Conservation (phyloP, 305 asterid genomes). For the Fraxinus velutina region DNA sequence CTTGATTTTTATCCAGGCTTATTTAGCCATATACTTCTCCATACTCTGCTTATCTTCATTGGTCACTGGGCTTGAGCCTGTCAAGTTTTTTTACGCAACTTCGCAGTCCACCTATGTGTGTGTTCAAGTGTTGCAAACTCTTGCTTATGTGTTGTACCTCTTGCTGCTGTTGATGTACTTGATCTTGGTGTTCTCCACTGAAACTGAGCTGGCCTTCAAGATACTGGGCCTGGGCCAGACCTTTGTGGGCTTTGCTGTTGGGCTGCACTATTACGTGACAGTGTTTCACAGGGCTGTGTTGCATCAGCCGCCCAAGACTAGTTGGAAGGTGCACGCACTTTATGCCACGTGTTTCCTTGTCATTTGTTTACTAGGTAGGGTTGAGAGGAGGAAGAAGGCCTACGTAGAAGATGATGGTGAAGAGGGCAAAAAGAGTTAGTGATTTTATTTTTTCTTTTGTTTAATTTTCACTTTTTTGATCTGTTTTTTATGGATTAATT, state of each 20-base stretch:
- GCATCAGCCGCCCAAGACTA: constrained; percentile 75
- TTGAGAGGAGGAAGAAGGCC: constrained; percentile 70
- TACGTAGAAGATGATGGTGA: constrained; percentile 67
- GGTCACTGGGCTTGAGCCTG: constrained; percentile 75
- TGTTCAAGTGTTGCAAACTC: constrained; percentile 68
- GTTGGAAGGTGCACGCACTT: constrained; percentile 69
- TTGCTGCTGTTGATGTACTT: constrained; percentile 81
- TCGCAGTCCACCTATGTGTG: constrained; percentile 79
- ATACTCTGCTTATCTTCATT: constrained; percentile 66
- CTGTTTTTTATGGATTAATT: background rate
- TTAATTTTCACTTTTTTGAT: background rate
- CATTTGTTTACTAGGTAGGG: constrained; percentile 56
- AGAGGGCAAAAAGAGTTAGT: constrained; percentile 64
- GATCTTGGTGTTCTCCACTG: constrained; percentile 66
- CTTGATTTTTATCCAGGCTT: constrained; percentile 72
- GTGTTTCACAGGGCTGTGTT: constrained; percentile 76
- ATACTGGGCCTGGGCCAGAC: constrained; percentile 71
- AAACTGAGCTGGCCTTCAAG: constrained; percentile 51
- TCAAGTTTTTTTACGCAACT: constrained; percentile 73
- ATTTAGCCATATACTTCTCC: constrained; percentile 74
- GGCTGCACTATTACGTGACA: constrained; percentile 79
- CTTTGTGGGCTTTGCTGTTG: constrained; percentile 78
- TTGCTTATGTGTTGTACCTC: constrained; percentile 70
- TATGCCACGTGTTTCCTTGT: constrained; percentile 79
- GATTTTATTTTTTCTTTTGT: background rate